Evolutionary conservation across 2,329 filamentous ascomycete species (phyloP), one percentile per base, ranked within the genome.

Genomic region (Aphanocladium album): DNA sequence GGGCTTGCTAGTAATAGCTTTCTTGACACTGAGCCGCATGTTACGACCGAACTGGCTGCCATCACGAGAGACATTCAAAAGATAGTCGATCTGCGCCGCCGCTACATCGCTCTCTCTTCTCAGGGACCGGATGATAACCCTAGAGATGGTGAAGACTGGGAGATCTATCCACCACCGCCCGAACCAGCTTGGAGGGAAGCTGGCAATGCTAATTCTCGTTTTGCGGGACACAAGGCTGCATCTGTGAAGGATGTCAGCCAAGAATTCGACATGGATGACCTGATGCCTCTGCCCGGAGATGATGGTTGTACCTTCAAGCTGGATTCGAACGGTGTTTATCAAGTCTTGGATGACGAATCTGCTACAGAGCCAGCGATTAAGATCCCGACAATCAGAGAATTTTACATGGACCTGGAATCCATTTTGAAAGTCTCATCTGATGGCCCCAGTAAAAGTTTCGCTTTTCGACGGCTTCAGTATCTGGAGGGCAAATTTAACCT

Each of bases 401-500:
- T 93, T 70, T 99, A 98, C 73, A 90, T 96, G 80, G 93, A 97
- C 70, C 79, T 99, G 27, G 95, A 99, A 70, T 82, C 87, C 23
- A 88, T 98, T 61, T 80, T 96, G 57, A 87, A 89, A 62, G 86
- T 96, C n/a, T 96, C 93, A 0, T 96, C 93, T 0, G 93, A 99
- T 60, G 95, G 95, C 0, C 95, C 95, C 0, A 93, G 89, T 74
- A 99, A 99, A 77, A 97, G 92, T 70, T 98, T 98, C 74, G 93
- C 95, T 1, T 99, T 96, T 74, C 88, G 93, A 59, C 88, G 96
- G 12, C 81, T 99, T 52, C 93, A 96, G 68, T 99, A 98, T 72
- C 79, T 99, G 9, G 95, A 99, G 77, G 93, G 92, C 62, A 97
- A 97, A 72, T 99, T 96, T 77, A 96, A 97, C 71, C 82, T 99